phyloP scores from a whole-genome alignment of 371 early-diverging fungal species.

The Sporodiniella umbellata region DNA sequence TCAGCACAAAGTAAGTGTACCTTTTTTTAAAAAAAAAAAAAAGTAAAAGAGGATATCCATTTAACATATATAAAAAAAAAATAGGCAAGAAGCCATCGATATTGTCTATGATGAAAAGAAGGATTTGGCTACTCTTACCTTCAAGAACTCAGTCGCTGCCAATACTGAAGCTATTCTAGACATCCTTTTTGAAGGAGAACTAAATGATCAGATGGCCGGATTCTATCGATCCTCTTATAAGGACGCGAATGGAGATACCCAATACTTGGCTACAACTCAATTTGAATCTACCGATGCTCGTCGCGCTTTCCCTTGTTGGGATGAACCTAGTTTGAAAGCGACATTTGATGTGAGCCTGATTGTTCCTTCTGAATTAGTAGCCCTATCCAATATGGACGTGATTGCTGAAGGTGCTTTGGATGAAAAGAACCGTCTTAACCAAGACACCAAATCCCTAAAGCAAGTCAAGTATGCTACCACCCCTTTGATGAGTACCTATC shows the following conservation, averaged over 20 bases:
- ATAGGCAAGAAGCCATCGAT: conserved; percentile 64
- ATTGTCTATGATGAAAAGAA: conserved; percentile 63
- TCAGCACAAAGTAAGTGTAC: conserved; percentile 49
- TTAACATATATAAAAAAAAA: background rate
- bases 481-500: conserved; percentile 86
- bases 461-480: conserved; percentile 79
- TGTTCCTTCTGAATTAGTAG: conserved; percentile 68
- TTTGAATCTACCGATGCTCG: conserved; percentile 94
- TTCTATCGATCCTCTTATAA: conserved; percentile 86
- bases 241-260: conserved; percentile 65
- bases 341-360: conserved; percentile 83
- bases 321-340: conserved; percentile 88
- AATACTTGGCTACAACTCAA: conserved; percentile 84
- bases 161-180: conserved; percentile 67
- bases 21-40: no score
- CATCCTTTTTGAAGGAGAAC: conserved; percentile 69
- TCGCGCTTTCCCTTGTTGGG: conserved; percentile 92
- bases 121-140: conserved; percentile 72
- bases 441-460: conserved; percentile 39
- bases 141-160: conserved; percentile 61
- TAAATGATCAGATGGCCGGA: conserved; percentile 87
- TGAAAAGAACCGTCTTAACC: conserved; percentile 22
- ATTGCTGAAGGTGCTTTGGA: conserved; percentile 48
- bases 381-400: conserved; percentile 86
- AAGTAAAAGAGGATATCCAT: no score